phyloP scores from a whole-genome alignment of 148 eudicot species.

The Euryodendron excelsum region DNA sequence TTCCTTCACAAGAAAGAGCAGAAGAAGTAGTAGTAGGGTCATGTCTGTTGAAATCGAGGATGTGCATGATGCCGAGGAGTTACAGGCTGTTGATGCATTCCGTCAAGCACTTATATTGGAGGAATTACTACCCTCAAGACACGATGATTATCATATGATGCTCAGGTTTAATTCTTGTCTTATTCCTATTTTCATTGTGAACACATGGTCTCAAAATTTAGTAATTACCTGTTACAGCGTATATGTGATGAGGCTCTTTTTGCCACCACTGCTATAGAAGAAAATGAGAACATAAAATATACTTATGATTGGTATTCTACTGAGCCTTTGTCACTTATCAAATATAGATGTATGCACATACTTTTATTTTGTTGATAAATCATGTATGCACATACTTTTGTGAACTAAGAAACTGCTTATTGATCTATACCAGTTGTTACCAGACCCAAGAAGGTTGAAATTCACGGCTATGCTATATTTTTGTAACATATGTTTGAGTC shows the following conservation, averaged over 20 bases:
- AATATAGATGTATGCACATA: not conserved
- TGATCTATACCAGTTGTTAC: not conserved
- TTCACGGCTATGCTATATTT: not conserved
- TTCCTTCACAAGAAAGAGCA: constrained; percentile 66
- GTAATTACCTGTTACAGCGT: not conserved
- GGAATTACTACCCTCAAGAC: constrained; percentile 48
- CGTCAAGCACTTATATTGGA: constrained; percentile 57
- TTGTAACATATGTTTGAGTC: not conserved
- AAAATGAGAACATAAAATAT: not conserved
- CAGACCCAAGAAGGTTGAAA: not conserved
- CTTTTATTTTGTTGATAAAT: no score
- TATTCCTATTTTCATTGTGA: not conserved
- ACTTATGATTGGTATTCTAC: no score
- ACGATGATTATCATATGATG: constrained; percentile 69
- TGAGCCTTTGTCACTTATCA: not conserved
- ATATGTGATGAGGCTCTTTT: not conserved
- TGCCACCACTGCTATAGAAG: not conserved
- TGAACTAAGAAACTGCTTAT: not conserved
- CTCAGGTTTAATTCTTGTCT: constrained; percentile 43
- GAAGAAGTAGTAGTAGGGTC: constrained; percentile 89
- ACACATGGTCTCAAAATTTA: not conserved
- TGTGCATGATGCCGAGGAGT: constrained; percentile 65
- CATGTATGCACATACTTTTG: not conserved
- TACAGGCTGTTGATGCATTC: constrained; percentile 51
- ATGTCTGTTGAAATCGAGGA: constrained; percentile 68